phyloP scores from a whole-genome alignment of 495 filamentous ascomycete species.

The Penicillium parvum region DNA sequence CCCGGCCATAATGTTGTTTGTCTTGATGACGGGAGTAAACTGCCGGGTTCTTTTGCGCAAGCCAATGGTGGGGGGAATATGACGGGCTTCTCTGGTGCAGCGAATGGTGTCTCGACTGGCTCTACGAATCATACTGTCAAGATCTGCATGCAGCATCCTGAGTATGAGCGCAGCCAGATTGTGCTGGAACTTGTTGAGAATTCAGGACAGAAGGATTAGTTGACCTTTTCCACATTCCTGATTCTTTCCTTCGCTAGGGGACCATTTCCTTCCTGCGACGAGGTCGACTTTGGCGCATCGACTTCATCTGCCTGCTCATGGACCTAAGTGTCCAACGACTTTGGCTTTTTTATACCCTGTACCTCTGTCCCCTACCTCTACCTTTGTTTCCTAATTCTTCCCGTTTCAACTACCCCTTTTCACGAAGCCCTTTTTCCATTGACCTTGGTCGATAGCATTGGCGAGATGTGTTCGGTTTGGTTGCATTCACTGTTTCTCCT shows the following conservation, averaged over 20 bases:
- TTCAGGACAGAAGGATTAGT: constrained; percentile 76
- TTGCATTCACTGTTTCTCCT: background rate
- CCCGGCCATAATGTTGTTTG: constrained; percentile 81
- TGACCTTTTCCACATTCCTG: background rate
- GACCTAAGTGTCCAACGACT: too few species aligned
- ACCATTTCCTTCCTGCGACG: too few species aligned
- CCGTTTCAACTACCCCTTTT: too few species aligned
- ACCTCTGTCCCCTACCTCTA: too few species aligned
- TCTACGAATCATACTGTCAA: constrained; percentile 64
- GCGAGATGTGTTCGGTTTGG: background rate
- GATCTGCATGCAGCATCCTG: constrained; percentile 92
- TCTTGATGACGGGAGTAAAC: constrained; percentile 75
- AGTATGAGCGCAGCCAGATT: constrained; percentile 73
- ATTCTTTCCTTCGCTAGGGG: background rate
- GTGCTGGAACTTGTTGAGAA: constrained; percentile 91
- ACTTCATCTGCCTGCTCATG: too few species aligned
- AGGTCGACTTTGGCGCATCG: too few species aligned
- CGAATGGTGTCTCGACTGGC: constrained; percentile 28
- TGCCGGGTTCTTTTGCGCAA: constrained; percentile 33
- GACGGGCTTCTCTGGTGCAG: constrained; percentile 18
- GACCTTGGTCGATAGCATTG: background rate
- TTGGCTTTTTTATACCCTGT: too few species aligned
- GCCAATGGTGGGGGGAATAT: constrained; percentile 24
- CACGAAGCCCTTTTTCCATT: background rate
- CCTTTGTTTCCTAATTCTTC: too few species aligned